Evolutionary conservation across 352 stramenopile genomes (phyloP).

Genomic region (Peronospora belbahrii): DNA sequence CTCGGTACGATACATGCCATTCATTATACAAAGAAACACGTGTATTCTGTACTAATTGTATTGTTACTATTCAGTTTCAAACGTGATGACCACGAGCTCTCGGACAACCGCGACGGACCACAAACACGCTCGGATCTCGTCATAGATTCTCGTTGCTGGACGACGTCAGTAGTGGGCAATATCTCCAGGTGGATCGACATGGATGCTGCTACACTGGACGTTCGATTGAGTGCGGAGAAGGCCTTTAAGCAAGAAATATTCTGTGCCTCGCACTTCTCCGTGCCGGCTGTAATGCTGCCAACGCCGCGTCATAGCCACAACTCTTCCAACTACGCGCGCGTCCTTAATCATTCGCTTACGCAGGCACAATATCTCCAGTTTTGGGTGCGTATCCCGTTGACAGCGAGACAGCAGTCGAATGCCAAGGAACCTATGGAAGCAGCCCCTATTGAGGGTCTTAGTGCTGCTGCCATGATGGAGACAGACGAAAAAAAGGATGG

Average conservation of each 20-base stretch:
- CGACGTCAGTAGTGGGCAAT: slow-evolving; percentile 66
- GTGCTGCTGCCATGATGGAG: slow-evolving; percentile 19
- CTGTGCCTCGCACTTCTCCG: slow-evolving; percentile 93
- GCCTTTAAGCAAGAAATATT: slow-evolving; percentile 89
- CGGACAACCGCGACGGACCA: slow-evolving; percentile 46
- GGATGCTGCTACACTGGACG: slow-evolving; percentile 34
- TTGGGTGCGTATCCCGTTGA: slow-evolving; percentile 83
- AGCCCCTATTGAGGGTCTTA: slow-evolving; percentile 13
- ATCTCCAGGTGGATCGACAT: slow-evolving; percentile 78
- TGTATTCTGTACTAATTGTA: neutral
- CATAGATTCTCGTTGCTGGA: slow-evolving; percentile 79
- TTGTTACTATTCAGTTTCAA: slow-evolving; percentile 39
- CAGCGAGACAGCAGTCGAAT: slow-evolving; percentile 16
- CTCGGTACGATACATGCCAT: slow-evolving; percentile 29
- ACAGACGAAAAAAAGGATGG: slow-evolving; percentile 25
- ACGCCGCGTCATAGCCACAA: slow-evolving; percentile 34
- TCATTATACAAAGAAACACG: neutral
- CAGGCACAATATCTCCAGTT: slow-evolving; percentile 80
- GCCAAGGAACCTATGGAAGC: slow-evolving; percentile 10
- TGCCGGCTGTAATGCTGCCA: slow-evolving; percentile 92
- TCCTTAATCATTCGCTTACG: slow-evolving; percentile 72
- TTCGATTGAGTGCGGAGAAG: slow-evolving; percentile 54
- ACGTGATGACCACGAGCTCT: slow-evolving; percentile 55
- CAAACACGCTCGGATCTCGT: slow-evolving; percentile 74
- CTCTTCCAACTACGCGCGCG: slow-evolving; percentile 79